Evolutionary conservation across 2,329 filamentous ascomycete species (phyloP), one percentile per base, ranked within the genome.

Genomic region (Periconia sp.): DNA sequence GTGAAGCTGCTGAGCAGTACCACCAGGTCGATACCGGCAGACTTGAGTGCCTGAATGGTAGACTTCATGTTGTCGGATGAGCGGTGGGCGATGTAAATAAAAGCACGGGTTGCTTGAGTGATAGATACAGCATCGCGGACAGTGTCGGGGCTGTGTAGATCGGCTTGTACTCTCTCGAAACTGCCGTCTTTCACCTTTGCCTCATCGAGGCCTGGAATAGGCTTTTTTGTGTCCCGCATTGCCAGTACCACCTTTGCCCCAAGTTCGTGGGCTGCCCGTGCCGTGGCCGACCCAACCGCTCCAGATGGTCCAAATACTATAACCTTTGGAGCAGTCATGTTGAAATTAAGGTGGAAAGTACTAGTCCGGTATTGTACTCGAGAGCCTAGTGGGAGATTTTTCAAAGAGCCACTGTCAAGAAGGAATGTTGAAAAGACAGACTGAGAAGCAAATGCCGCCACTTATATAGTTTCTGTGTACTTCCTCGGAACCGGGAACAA

Each of bases 91-190:
- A 67, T 15, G 57, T 82, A 81, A 34, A 79, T 65, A 61, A 80
- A 81, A 0, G 78, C 78, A 9, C 56, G 52, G 28, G 68, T 76
- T 13, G 78, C 78, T 8, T 70, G 66, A 0, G 75, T 65, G 22
- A 52, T 55, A 21, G 57, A 35, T 12, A 78, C 71, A 0, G 77
- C 78, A 0, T 53, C 50, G 4, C 37, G 39, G 16, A 81, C 54
- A 4, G 70, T 69, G 0, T 69, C 66, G 1, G 77, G 72, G 0
- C 75, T 43, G 4, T 56, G 56, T 5, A 81, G 66, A 53, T 81
- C 77, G 24, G 77, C 74, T 34, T 73, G 57, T 13, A 78, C 50
- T 5, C 75, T 56, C 21, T 66, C 37, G 45, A 68, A 75, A 10
- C 43, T 46, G 10, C 59, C 68, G 2, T 43, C 33, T n/a, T 63